Percentiles rank a stretch among this genome's conserved stretches.
phyloP scores from a whole-genome alignment of 768 basidiomycete genomes.

The Brasilioporus rufonigricans region DNA sequence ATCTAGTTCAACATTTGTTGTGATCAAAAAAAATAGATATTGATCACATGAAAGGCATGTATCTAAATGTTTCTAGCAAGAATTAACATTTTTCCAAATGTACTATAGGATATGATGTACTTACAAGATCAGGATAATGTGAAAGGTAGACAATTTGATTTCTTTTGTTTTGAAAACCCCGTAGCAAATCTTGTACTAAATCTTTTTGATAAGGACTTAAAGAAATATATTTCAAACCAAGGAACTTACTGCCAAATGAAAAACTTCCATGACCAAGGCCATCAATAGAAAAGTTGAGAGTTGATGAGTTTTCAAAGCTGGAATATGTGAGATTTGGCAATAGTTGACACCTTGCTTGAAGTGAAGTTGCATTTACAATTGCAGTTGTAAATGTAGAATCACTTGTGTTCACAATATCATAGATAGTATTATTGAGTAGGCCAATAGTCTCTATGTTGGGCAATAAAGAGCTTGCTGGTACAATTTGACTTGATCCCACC shows the following conservation, averaged over 20 bases:
- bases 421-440: not conserved
- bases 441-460: conserved; percentile 1
- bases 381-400: not conserved
- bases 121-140: no score
- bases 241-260: no score
- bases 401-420: not conserved
- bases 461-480: not conserved
- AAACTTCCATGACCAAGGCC: not conserved
- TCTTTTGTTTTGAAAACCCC: no score
- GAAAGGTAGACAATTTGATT: no score
- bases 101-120: no score
- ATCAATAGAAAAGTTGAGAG: not conserved
- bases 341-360: not conserved
- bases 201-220: no score
- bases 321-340: conserved; percentile 2
- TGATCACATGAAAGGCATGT: not conserved
- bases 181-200: no score
- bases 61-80: not conserved
- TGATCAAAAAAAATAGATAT: not conserved
- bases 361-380: not conserved
- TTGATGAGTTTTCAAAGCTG: no score
- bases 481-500: not conserved
- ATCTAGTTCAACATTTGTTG: conserved; percentile 8
- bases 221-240: no score
- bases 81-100: not conserved